Base-by-base conservation (phyloP, 78 protist species). In the Cavenderia fasciculata region DNA sequence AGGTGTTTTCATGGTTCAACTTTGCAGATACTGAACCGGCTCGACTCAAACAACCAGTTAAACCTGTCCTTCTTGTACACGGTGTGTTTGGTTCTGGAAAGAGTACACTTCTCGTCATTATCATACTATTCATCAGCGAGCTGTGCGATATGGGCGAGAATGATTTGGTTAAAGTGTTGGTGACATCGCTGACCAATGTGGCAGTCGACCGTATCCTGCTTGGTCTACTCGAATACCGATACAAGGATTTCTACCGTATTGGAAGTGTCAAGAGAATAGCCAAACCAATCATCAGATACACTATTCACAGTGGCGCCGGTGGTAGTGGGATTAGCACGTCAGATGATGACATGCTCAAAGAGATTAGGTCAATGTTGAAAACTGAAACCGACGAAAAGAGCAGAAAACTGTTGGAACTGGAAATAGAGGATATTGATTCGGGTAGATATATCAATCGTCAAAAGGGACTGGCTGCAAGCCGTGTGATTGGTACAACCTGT, bases 71-170 rank as follows among this genome's bases (percentile, higher is more conserved):
- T 10, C 76, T 96, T 46, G 93, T 94, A 6, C 96, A 96, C 63
- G 98, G 98, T 18, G 95, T 94, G 18, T 96, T 94, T 63, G 98
- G 98, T 16, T 71, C 95, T 27, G 98, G 98, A 36, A 95, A 95
- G 47, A 38, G 71, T 31, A 77, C 71, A 8, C 4, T 92, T n/a
- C 49, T 95, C 4, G 94, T 86, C 0, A 95, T 93, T 0, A 46
- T 85, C 16, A 82, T 93, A 7, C 23, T 93, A 34, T 88, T 93
- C 31, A 40, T 95, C 10, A 8, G 38, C 27, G 19, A 38, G 0
- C 52, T 91, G 4, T 47, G 90, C 33, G 66, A 31, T 29, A 23
- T 29, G 2, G 91, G 87, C 7, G 92, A 87, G 1, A 86, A 95
- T 57, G 74, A 69, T 29, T 46, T 51, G 21, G 29, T 65, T 36